phyloP scores from a whole-genome alignment of 2,329 filamentous ascomycete species.

The Ophiostoma ips region DNA sequence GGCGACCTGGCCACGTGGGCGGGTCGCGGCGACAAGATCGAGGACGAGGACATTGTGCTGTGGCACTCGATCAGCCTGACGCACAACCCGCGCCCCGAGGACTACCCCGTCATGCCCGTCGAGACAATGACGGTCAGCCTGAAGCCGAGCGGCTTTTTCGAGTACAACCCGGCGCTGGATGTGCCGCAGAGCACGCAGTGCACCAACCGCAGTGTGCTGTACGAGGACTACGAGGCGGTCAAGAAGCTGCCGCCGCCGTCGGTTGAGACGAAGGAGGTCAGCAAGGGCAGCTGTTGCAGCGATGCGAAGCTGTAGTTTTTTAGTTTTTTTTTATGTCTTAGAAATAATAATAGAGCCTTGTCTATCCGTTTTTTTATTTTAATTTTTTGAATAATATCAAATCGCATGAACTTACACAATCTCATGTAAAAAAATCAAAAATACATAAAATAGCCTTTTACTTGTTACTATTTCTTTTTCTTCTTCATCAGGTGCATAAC shows the following conservation, averaged over 20 bases:
- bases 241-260: background rate
- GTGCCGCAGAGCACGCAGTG: slow-evolving; percentile 28
- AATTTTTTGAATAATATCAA: background rate
- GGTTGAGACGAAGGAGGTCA: background rate
- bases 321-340: background rate
- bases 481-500: no score
- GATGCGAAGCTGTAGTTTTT: background rate
- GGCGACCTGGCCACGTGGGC: slow-evolving; percentile 17
- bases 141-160: slow-evolving; percentile 41
- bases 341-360: no score
- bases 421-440: no score
- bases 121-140: slow-evolving; percentile 27
- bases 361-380: background rate
- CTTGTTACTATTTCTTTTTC: no score
- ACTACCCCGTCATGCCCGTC: slow-evolving; percentile 56
- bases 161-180: slow-evolving; percentile 34
- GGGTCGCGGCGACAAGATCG: slow-evolving; percentile 18
- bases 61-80: slow-evolving; percentile 48
- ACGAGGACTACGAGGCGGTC: slow-evolving; percentile 3
- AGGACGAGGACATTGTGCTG: slow-evolving; percentile 25
- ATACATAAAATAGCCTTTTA: no score
- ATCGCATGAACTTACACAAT: background rate
- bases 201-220: slow-evolving; percentile 21
- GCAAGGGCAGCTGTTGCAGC: background rate
- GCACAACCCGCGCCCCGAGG: slow-evolving; percentile 50